A percentile compares a stretch with the other conserved stretches of the same genome.
phyloP scores from a whole-genome alignment of 2,329 filamentous ascomycete genomes.

The Geosmithia putterillii region DNA sequence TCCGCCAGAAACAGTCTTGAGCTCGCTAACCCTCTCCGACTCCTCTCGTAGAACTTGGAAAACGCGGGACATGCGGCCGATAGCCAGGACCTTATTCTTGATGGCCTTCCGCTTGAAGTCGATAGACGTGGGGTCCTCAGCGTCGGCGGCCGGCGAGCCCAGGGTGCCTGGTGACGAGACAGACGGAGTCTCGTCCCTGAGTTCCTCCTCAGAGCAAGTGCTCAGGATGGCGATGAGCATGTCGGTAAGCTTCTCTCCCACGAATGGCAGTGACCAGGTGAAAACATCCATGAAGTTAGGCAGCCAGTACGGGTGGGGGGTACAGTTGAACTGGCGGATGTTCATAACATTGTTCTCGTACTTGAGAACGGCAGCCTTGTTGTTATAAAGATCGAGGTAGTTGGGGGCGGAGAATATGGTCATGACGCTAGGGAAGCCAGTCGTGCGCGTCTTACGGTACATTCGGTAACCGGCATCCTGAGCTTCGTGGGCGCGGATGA shows the following conservation, averaged over 20 bases:
- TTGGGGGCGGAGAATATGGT: conserved; percentile 99
- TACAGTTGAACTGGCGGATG: conserved; percentile 99
- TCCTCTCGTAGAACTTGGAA: conserved; percentile 98
- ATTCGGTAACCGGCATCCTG: conserved; percentile 98
- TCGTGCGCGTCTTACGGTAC: conserved; percentile 97
- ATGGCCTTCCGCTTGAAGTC: conserved; percentile 94
- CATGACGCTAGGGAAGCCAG: conserved; percentile 98
- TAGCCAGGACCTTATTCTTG: conserved; percentile 99
- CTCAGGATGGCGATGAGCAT: conserved; percentile 98
- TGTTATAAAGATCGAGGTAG: conserved; percentile 99
- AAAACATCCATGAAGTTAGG: conserved; percentile 99
- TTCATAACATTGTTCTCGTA: conserved; percentile 99
- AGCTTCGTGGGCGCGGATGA: conserved; percentile 95
- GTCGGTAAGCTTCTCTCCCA: conserved; percentile 97
- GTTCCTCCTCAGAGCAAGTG: conserved; percentile 97
- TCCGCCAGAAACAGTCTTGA: conserved; percentile 92
- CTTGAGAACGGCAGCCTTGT: conserved; percentile 97
- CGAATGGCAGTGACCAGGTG: conserved; percentile 98
- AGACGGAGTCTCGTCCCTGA: conserved; percentile 80
- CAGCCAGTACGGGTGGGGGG: conserved; percentile 97
- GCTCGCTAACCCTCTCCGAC: conserved; percentile 89
- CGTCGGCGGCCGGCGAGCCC: conserved; percentile 52
- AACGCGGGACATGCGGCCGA: conserved; percentile 88
- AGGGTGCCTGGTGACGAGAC: conserved; percentile 54
- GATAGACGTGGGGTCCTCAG: conserved; percentile 66